phyloP scores from a whole-genome alignment of 2,329 filamentous ascomycete genomes.

The Fusarium nurragi region DNA sequence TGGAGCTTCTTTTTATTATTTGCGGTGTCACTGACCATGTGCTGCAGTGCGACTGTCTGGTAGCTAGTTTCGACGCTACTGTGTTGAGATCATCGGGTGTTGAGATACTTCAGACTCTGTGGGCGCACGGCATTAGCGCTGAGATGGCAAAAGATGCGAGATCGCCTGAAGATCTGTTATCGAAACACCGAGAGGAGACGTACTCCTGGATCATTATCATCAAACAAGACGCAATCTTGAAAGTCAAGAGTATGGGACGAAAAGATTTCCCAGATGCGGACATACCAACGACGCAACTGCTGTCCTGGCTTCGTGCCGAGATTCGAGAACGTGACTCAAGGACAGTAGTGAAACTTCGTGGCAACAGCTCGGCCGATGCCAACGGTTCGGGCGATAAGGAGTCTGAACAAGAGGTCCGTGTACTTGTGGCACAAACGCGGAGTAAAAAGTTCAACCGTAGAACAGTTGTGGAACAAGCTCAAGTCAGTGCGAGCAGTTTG shows the following conservation, averaged over 20 bases:
- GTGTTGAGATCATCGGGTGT: constrained; percentile 80
- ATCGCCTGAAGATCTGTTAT: constrained; percentile 81
- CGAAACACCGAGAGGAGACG: constrained; percentile 77
- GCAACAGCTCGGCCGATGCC: constrained; percentile 46
- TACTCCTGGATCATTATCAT: constrained; percentile 91
- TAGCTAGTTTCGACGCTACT: constrained; percentile 85
- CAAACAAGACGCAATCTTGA: constrained; percentile 79
- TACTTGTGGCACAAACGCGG: constrained; percentile 83
- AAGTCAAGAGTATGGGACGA: constrained; percentile 79
- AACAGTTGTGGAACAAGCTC: constrained; percentile 84
- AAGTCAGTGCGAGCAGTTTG: constrained; percentile 66
- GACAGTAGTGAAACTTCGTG: constrained; percentile 58
- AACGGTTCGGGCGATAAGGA: constrained; percentile 44
- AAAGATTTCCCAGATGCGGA: constrained; percentile 82
- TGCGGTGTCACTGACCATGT: constrained; percentile 1
- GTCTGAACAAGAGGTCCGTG: constrained; percentile 77
- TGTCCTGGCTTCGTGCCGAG: constrained; percentile 83
- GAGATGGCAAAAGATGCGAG: constrained; percentile 85
- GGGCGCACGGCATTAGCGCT: constrained; percentile 84
- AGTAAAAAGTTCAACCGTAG: constrained; percentile 93
- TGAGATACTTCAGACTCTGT: constrained; percentile 80
- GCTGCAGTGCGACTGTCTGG: constrained; percentile 81
- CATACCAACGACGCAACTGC: constrained; percentile 74
- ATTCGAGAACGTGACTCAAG: constrained; percentile 80
- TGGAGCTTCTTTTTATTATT: not conserved